These are phyloP conservation scores for Dryadomyces sulphureus DNA, from an alignment of 2,329 filamentous ascomycete species.

Conservation along the genomic window DNA sequence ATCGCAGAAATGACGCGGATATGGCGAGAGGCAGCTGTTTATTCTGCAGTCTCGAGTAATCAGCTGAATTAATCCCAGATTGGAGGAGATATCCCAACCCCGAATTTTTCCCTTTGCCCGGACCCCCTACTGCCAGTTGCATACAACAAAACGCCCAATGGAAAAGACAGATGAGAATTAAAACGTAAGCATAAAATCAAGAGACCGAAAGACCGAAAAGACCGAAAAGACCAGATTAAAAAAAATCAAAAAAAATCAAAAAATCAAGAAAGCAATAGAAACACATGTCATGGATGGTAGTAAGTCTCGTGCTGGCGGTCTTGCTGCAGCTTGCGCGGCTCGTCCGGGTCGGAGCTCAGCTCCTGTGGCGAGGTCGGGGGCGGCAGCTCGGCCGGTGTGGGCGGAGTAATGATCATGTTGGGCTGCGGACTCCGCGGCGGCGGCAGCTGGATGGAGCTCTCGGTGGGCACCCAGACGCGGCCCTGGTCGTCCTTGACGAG, in stretches of 20 bases:
- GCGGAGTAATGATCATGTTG: neutral
- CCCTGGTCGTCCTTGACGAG: slow-evolving; percentile 14
- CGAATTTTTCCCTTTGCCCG: too few relatives aligned
- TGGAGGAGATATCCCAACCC: too few relatives aligned
- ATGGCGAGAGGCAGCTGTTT: too few relatives aligned
- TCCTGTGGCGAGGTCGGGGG: slow-evolving; percentile 2
- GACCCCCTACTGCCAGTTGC: too few relatives aligned
- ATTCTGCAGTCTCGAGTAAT: too few relatives aligned
- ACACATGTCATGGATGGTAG: slow-evolving; percentile 5
- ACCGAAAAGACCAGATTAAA: neutral
- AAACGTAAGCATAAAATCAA: too few relatives aligned
- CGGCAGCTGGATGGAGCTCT: slow-evolving; percentile 16
- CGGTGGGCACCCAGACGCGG: slow-evolving; percentile 20
- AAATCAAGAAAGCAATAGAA: neutral
- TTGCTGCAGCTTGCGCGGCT: neutral
- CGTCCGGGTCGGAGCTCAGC: slow-evolving; percentile 3
- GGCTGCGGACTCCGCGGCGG: slow-evolving; percentile 1
- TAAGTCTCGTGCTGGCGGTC: slow-evolving; percentile 6
- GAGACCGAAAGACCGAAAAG: neutral
- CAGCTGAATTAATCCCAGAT: too few relatives aligned
- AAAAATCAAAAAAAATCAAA: neutral
- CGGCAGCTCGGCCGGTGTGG: neutral
- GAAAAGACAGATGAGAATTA: too few relatives aligned
- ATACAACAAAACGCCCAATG: too few relatives aligned
- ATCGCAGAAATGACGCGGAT: too few relatives aligned